A percentile compares a stretch with the other conserved stretches of the same genome.
These are phyloP conservation scores for Chloranthus sessilifolius DNA, from an alignment of 164 flowering plant species.

Conservation along the genomic window DNA sequence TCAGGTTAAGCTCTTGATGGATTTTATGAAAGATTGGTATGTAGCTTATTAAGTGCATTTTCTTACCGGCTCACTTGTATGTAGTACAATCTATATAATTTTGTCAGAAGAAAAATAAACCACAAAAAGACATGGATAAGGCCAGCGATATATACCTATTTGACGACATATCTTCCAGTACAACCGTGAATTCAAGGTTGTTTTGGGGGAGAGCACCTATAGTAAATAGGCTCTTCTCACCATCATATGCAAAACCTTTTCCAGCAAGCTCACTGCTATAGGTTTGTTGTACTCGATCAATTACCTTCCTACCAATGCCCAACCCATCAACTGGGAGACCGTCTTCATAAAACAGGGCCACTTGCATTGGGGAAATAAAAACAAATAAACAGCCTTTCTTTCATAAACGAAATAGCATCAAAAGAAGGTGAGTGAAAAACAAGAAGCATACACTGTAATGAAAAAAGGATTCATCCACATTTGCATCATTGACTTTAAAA, in stretches of 20 bases:
- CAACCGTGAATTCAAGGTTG: conserved; percentile 76
- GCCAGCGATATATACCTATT: too few species aligned
- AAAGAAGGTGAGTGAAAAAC: too few species aligned
- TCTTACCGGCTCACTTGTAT: too few species aligned
- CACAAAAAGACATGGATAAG: too few species aligned
- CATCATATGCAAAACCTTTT: conserved; percentile 87
- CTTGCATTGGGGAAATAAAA: conserved; percentile 29
- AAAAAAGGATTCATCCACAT: conserved; percentile 53
- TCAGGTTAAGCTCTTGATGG: too few species aligned
- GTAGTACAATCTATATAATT: too few species aligned
- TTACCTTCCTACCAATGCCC: conserved; percentile 74
- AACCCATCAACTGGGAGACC: conserved; percentile 83
- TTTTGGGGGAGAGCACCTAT: conserved; percentile 77
- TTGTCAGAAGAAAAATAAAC: too few species aligned
- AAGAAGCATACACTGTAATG: conserved; percentile 78
- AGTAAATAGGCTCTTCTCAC: conserved; percentile 86
- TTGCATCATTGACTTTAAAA: conserved; percentile 59
- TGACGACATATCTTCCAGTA: conserved; percentile 62
- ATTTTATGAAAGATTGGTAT: too few species aligned
- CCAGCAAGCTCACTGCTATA: conserved; percentile 60
- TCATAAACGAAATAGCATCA: background rate
- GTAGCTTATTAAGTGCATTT: too few species aligned
- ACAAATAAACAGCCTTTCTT: background rate
- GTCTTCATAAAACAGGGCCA: conserved; percentile 71
- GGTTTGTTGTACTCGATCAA: conserved; percentile 70